Evolutionary conservation across 805 yeast genomes (phyloP), one percentile per base, ranked within the genome.

Genomic region (Cyberlindnera saturnus): DNA sequence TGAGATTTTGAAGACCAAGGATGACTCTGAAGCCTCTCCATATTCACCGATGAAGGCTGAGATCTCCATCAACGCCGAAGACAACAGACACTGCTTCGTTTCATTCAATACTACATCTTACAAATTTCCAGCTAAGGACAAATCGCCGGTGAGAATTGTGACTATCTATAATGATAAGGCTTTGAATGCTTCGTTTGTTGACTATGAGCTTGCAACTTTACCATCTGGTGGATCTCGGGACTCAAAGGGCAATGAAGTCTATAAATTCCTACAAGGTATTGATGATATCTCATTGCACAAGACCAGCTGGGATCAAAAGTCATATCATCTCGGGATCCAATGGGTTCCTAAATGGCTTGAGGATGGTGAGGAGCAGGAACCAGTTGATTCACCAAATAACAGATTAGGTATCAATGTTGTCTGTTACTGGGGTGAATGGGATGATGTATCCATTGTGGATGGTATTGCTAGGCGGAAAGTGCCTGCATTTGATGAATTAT

Each of bases 371-470:
- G 59, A 50, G 8, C 60, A 58, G 26, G 60, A 48, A 26, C 62
- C 62, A 10, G 42, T 45, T 4, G 65, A 66, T 40, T 51, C 61
- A 0, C 55, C 53, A 32, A 43, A 48, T 6, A 59, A 66, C 53
- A 59, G 65, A 44, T 61, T 87, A 39, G 82, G 80, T 8, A 71
- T 88, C 1, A 61, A 66, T 7, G 71, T 88, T 8, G 69, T 75
- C 19, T 89, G 96, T 58, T 78, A 67, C 55, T 89, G 91, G 90
- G 85, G 87, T 8, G 95, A 88, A 50, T 77, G 78, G 58, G 79
- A 78, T 31, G 60, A 63, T 11, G 74, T 59, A 39, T 57, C 62
- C 19, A 56, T 65, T 7, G 60, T 63, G 17, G 71, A 66, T 39
- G 77, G 72, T 1, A 59, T 51, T 13, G 37, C 62, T 39, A 50